Evolutionary conservation across 805 yeast genomes (phyloP), one percentile per base, ranked within the genome.

Genomic region (Metschnikowia santaceciliae): DNA sequence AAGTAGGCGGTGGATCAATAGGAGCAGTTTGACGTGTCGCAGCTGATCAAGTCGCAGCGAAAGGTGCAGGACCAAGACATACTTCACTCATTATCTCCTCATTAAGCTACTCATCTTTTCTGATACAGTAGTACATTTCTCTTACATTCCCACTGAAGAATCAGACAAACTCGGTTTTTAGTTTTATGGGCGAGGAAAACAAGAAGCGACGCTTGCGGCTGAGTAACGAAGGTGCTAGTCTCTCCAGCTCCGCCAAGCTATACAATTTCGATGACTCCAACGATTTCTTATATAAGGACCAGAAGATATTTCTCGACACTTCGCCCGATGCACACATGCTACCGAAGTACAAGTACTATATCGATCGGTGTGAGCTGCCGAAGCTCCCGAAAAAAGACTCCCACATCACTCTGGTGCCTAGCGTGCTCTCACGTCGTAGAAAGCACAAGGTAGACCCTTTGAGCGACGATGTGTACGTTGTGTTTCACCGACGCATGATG

Each of bases 401-500:
- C 32, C 23, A 2, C 20, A 10, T 41, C 6, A 23, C 47, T 15
- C 42, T 8, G 19, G 33, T 38, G 17, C 49, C 34, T 11, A 20
- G 26, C 13, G 37, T 35, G 36, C 51, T 54, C 40, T 67, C 68
- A 22, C 52, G 70, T 33, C 54, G 61, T 32, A 51, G 63, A 19
- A 59, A 62, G 22, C 41, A 42, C 32, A 42, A 23, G 20, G 51
- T 41, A 5, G 77, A 72, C 50, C 80, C 82, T 4, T 66, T 87
- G 44, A 58, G 65, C 1, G 86, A 82, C 61, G 56, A 62, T 0
- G 17, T 69, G 13, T 83, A 70, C 61, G 59, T 64, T 32, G 54
- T 69, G 13, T 79, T 75, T 58, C 91, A 86, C 65, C 74, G 75
- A 39, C 73, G 78, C 37, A 80, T 85, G 82, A 80, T 78, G 54